These are phyloP conservation scores for Trichothecium roseum DNA, from an alignment of 2,329 filamentous ascomycete species.

Conservation along the genomic window DNA sequence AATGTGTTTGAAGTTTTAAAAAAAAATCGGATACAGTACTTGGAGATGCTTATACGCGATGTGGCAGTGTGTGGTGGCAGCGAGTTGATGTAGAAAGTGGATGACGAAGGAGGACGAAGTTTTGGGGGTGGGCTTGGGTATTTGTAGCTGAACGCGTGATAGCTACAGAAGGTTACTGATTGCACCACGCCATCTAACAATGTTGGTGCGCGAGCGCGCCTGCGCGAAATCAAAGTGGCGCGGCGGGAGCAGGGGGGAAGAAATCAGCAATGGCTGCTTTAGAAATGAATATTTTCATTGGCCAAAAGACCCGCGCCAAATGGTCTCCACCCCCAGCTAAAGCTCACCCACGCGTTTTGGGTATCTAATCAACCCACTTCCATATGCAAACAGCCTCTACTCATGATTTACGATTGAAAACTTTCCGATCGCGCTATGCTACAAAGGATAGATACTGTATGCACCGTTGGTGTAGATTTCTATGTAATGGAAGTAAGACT, in stretches of 20 bases:
- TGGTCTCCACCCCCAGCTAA: too few relatives aligned
- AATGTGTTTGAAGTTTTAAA: constrained; percentile 8
- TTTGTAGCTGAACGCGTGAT: constrained; percentile 51
- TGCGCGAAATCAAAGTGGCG: not conserved
- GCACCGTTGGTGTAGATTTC: too few relatives aligned
- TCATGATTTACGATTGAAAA: too few relatives aligned
- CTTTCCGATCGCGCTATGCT: too few relatives aligned
- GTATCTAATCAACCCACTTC: too few relatives aligned
- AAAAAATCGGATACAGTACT: constrained; percentile 7
- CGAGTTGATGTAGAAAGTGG: constrained; percentile 29
- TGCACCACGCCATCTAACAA: constrained; percentile 15
- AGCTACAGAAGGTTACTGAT: constrained; percentile 47
- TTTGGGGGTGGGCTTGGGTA: constrained; percentile 42
- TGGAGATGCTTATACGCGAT: constrained; percentile 9
- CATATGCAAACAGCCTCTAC: too few relatives aligned
- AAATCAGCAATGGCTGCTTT: not conserved
- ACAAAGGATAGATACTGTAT: too few relatives aligned
- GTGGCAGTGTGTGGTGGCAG: constrained; percentile 9
- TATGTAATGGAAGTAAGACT: too few relatives aligned
- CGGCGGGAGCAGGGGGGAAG: constrained; percentile 1
- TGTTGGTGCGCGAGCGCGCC: constrained; percentile 6
- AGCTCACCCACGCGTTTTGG: too few relatives aligned
- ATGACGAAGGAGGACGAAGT: constrained; percentile 32
- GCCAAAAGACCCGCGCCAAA: too few relatives aligned
- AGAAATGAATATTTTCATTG: not conserved